Evolutionary conservation across 176 grass and related monocot genomes (phyloP).

Genomic region (Microstegium vimineum): DNA sequence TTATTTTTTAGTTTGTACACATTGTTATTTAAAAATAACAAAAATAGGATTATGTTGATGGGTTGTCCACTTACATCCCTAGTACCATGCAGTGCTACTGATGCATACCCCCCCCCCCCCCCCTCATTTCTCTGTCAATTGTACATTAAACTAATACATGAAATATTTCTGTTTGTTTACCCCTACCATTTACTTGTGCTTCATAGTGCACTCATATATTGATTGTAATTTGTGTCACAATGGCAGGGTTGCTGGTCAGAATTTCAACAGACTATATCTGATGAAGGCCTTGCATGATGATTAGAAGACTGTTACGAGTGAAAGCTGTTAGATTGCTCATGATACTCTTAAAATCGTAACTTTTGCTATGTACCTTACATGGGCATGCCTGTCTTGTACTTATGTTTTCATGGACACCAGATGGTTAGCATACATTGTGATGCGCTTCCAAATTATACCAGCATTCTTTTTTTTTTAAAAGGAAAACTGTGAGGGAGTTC

Average conservation of each 20-base stretch:
- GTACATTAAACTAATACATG: background rate
- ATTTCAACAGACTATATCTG: conserved; percentile 73
- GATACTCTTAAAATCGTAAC: background rate
- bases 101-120: too few relatives aligned
- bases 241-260: conserved; percentile 78
- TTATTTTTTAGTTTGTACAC: background rate
- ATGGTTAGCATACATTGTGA: conserved; percentile 4
- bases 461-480: too few relatives aligned
- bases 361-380: conserved; percentile 31
- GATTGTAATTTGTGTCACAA: background rate
- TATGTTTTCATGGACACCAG: background rate
- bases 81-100: background rate
- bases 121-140: background rate
- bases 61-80: too few relatives aligned
- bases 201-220: background rate
- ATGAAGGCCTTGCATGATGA: conserved; percentile 93
- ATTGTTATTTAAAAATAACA: background rate
- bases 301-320: conserved; percentile 26
- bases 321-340: conserved; percentile 16
- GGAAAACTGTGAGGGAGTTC: too few relatives aligned
- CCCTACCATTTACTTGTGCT: background rate
- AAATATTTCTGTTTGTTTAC: background rate
- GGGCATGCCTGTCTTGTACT: background rate
- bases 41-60: background rate
- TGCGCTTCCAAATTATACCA: background rate